Percentiles rank a stretch among this genome's conserved stretches.
phyloP scores from a whole-genome alignment of 192 early-diverging fungal genomes.

The Podila verticillata region DNA sequence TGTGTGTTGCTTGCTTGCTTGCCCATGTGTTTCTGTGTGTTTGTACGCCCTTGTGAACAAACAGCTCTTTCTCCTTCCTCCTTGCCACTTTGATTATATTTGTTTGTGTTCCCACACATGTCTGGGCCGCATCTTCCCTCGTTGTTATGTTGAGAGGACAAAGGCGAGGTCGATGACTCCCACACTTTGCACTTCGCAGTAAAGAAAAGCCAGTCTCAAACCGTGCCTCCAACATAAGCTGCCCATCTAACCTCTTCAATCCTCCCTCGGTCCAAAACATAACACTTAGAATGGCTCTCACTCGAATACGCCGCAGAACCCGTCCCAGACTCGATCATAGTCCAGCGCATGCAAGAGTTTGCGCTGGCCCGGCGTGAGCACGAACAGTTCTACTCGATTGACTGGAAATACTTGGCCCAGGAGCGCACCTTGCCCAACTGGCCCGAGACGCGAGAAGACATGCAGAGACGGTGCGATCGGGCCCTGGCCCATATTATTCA shows the following conservation, averaged over 20 bases:
- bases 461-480: slow-evolving; percentile 20
- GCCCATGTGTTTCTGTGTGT: too few relatives aligned
- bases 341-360: slow-evolving; percentile 49
- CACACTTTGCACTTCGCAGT: too few relatives aligned
- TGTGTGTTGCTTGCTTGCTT: too few relatives aligned
- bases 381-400: slow-evolving; percentile 32
- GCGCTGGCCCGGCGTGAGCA: slow-evolving; percentile 34
- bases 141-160: too few relatives aligned
- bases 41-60: neutral
- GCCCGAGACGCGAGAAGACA: slow-evolving; percentile 39
- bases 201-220: neutral
- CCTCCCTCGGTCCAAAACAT: neutral
- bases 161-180: too few relatives aligned
- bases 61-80: neutral
- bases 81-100: too few relatives aligned
- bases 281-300: slow-evolving; percentile 47
- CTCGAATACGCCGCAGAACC: slow-evolving; percentile 27
- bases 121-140: too few relatives aligned
- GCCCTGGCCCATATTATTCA: slow-evolving; percentile 14
- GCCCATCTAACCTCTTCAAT: neutral
- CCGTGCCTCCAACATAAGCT: neutral
- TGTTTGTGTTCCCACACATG: neutral
- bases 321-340: slow-evolving; percentile 38
- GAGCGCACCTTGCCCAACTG: slow-evolving; percentile 19
- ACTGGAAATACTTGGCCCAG: slow-evolving; percentile 41